Evolutionary conservation across 2,329 filamentous ascomycete species (phyloP), one percentile per base, ranked within the genome.

Genomic region (Ploettnerulaceae sp.): DNA sequence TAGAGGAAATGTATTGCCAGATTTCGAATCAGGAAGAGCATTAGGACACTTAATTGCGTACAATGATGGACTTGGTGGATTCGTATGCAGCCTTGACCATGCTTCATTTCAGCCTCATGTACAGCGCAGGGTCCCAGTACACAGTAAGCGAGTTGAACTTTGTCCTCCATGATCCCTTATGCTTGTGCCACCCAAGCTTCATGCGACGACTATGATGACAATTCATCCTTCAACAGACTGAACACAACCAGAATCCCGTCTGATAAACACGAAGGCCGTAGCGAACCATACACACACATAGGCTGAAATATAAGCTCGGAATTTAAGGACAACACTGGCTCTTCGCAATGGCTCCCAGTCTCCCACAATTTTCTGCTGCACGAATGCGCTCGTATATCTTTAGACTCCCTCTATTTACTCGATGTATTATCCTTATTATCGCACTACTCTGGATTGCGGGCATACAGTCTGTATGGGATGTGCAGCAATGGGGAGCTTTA

Each of bases 361-460:
- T 65, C 14, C 62, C 63, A n/a, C 57, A 61, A 47, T 83, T 94
- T 67, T 90, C 82, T 67, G 79, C 84, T 24, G 67, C 76, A 51
- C 81, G 88, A 57, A 75, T 89, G 59, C 84, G 88, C 55, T 87
- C 86, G 7, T 96, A 95, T 65, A 62, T 95, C 55, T 73, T 87
- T 50, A 83, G 89, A 38, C 74, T 97, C n/a, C 91, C 93, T 26
- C 73, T 97, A 1, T 89, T 93, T 64, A 96, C 93, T 20, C 81
- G 90, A 40, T 66, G 76, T 14, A 76, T 89, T 11, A 65, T 89
- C 15, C 61, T 81, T 3, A 67, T 82, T 34, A 86, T 95, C 47
- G 61, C 85, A 24, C 69, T 72, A 9, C 75, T 88, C 52, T 94
- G 84, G 80, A 59, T 88, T 26, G 71, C 83, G 5, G 76, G 82